These are phyloP conservation scores for Pezicula carpinea DNA, from an alignment of 2,329 filamentous ascomycete genomes.

Conservation along the genomic window DNA sequence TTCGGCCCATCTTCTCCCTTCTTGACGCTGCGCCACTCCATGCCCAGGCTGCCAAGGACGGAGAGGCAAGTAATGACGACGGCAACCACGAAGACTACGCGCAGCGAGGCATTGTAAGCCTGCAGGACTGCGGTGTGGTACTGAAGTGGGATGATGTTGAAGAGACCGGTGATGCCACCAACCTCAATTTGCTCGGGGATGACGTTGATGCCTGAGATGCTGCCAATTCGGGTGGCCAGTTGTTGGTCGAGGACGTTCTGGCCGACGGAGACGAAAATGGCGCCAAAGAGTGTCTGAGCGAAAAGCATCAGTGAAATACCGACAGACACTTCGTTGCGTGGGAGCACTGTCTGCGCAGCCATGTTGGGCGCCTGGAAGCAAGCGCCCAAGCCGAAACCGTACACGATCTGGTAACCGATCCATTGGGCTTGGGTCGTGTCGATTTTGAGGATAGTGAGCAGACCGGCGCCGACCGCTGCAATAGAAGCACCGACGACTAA, in stretches of 20 bases:
- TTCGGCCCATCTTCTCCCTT: neutral
- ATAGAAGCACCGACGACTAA: constrained; percentile 9
- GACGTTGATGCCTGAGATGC: constrained; percentile 5
- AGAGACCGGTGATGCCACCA: constrained; percentile 46
- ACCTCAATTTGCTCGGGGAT: constrained; percentile 8
- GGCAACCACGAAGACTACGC: constrained; percentile 55
- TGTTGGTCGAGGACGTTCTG: constrained; percentile 36
- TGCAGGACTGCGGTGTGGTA: constrained; percentile 39
- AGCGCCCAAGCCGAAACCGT: constrained; percentile 17
- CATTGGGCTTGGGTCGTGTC: constrained; percentile 30
- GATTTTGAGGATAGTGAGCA: constrained; percentile 32
- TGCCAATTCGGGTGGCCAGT: constrained; percentile 32
- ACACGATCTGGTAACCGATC: constrained; percentile 24
- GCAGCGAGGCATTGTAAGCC: constrained; percentile 58
- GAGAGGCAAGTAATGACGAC: constrained; percentile 49
- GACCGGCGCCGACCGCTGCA: constrained; percentile 32
- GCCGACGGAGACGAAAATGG: constrained; percentile 50
- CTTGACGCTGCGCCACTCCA: constrained; percentile 50
- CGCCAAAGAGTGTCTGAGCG: constrained; percentile 50
- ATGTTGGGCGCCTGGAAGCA: constrained; percentile 34
- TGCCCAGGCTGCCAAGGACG: constrained; percentile 47
- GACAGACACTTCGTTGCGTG: constrained; percentile 43
- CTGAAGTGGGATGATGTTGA: constrained; percentile 35
- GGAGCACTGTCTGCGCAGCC: constrained; percentile 42
- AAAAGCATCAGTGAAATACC: constrained; percentile 51